Percentiles rank a stretch among this genome's conserved stretches.
phyloP scores from a whole-genome alignment of 345 rosid genomes.

The Lepidium aucheri region DNA sequence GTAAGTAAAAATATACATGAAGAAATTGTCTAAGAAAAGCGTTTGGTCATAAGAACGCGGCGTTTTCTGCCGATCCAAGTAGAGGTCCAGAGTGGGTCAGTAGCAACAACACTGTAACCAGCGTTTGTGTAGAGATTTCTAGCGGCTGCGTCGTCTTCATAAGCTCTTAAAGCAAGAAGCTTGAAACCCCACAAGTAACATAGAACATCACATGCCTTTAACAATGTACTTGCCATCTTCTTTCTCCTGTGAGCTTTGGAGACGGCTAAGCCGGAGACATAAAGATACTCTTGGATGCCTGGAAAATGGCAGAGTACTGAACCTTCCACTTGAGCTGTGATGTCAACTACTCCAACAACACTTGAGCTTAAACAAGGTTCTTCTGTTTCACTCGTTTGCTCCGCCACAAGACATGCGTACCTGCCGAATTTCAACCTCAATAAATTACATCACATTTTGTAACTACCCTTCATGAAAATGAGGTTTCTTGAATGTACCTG shows the following conservation, averaged over 20 bases:
- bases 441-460: no score
- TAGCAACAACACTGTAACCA: constrained; percentile 50
- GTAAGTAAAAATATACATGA: constrained; percentile 5
- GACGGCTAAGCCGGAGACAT: constrained; percentile 82
- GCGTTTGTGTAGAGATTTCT: constrained; percentile 56
- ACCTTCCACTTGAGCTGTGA: constrained; percentile 50
- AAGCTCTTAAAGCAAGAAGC: constrained; percentile 62
- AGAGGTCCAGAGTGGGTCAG: constrained; percentile 58
- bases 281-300: constrained; percentile 64
- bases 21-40: constrained; percentile 7
- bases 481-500: constrained; percentile 33
- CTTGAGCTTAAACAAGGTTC: constrained; percentile 17
- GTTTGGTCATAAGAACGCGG: constrained; percentile 66
- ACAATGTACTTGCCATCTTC: constrained; percentile 61
- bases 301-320: constrained; percentile 45
- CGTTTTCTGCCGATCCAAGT: constrained; percentile 72
- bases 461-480: not conserved
- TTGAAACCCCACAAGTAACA: constrained; percentile 53
- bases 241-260: constrained; percentile 51
- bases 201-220: constrained; percentile 65
- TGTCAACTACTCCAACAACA: constrained; percentile 76
- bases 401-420: constrained; percentile 82
- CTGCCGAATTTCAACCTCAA: constrained; percentile 15
- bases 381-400: constrained; percentile 30
- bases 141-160: constrained; percentile 76